Evolutionary conservation across 2,329 filamentous ascomycete genomes (phyloP).

Genomic region (Coniochaeta sp.): DNA sequence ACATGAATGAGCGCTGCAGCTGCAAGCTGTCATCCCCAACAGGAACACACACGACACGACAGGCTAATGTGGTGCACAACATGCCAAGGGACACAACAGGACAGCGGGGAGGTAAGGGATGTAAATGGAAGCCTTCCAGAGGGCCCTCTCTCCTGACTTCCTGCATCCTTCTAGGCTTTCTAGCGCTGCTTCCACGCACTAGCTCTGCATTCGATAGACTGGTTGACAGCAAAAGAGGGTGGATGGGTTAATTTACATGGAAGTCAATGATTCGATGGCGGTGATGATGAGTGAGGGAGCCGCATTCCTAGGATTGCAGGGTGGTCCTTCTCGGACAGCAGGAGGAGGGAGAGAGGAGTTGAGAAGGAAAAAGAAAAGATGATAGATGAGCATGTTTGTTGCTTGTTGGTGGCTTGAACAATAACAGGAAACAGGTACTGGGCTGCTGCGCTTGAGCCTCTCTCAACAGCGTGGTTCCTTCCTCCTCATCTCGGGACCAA

Average conservation of each 20-base stretch:
- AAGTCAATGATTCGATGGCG: not conserved
- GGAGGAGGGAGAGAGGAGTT: not conserved
- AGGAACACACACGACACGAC: not conserved
- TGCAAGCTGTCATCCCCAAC: not conserved
- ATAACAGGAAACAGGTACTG: too few relatives aligned
- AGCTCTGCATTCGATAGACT: too few relatives aligned
- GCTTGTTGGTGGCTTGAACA: too few relatives aligned
- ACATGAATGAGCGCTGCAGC: too few relatives aligned
- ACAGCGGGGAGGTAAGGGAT: too few relatives aligned
- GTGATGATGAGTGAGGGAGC: not conserved
- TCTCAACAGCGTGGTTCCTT: too few relatives aligned
- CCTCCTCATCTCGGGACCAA: too few relatives aligned
- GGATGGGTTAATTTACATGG: too few relatives aligned
- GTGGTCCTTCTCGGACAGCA: not conserved
- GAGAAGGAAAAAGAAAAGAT: not conserved
- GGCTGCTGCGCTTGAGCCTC: constrained; percentile 1
- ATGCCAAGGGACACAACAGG: not conserved
- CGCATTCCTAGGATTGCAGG: too few relatives aligned
- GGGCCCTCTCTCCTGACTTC: not conserved
- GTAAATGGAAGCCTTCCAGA: not conserved
- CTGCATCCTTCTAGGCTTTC: constrained; percentile 1
- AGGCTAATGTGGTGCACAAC: not conserved
- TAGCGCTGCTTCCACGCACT: not conserved
- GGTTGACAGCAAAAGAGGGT: too few relatives aligned
- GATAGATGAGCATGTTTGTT: not conserved